Conservation (phyloP, 2,329 filamentous ascomycete species). For the Hypomyces rosellus region DNA sequence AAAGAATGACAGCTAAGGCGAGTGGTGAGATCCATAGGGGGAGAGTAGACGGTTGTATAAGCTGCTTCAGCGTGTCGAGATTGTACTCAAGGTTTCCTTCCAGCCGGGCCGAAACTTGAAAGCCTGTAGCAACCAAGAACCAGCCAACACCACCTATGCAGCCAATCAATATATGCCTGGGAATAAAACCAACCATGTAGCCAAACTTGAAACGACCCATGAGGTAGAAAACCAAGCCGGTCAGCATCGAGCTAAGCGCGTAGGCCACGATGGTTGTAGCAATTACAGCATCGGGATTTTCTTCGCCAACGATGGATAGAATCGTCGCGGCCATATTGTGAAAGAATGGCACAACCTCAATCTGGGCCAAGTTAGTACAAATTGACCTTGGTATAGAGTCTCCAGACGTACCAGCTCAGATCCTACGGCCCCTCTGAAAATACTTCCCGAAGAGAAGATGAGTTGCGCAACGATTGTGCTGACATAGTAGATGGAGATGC, state of each 20-base stretch:
- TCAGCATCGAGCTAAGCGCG: conserved; percentile 82
- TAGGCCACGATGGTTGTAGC: conserved; percentile 93
- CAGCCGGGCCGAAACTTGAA: conserved; percentile 87
- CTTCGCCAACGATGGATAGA: conserved; percentile 67
- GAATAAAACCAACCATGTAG: conserved; percentile 93
- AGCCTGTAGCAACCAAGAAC: conserved; percentile 84
- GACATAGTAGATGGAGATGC: conserved; percentile 98
- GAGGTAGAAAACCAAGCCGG: conserved; percentile 82
- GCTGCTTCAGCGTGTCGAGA: conserved; percentile 64
- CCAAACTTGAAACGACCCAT: conserved; percentile 85
- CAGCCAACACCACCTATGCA: conserved; percentile 97
- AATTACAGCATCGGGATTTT: conserved; percentile 78
- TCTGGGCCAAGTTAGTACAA: conserved; percentile 39
- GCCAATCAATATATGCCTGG: conserved; percentile 89
- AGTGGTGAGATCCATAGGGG: conserved; percentile 80
- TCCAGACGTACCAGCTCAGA: conserved; percentile 69
- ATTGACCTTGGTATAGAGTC: not conserved
- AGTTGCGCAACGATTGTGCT: conserved; percentile 93
- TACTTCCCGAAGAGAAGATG: conserved; percentile 79
- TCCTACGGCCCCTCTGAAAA: conserved; percentile 85
- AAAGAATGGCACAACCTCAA: conserved; percentile 97
- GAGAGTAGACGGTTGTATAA: conserved; percentile 68
- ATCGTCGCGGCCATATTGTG: conserved; percentile 97
- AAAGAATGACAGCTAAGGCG: conserved; percentile 65
- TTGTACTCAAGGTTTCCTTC: conserved; percentile 82